Evolutionary conservation across 305 asterid species (phyloP).

Genomic region (Fraxinus dipetala): DNA sequence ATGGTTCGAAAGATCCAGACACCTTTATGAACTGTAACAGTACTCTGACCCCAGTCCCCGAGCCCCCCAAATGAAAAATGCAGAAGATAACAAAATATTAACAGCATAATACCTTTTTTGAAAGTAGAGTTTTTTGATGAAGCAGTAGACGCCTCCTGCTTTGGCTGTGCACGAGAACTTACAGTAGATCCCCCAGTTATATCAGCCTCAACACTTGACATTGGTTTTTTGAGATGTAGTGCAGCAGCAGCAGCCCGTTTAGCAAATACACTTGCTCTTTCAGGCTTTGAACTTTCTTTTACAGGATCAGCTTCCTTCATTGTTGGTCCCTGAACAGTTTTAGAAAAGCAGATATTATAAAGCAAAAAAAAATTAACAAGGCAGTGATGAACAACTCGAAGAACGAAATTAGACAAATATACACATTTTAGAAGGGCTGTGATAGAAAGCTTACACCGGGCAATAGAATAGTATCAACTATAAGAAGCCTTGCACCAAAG

Average conservation of each 20-base stretch:
- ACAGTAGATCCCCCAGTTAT: conserved; percentile 70
- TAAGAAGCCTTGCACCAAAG: conserved; percentile 63
- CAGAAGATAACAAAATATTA: conserved; percentile 1
- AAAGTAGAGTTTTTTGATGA: conserved; percentile 67
- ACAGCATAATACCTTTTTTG: conserved; percentile 50
- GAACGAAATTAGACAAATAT: background rate
- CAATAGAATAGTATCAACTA: conserved; percentile 64
- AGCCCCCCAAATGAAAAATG: background rate
- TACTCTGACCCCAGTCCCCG: background rate
- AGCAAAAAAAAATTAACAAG: conserved; percentile 12
- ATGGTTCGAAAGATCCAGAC: background rate
- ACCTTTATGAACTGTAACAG: background rate
- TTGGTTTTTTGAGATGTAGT: conserved; percentile 66
- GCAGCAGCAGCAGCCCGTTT: conserved; percentile 56
- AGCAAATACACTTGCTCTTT: conserved; percentile 63
- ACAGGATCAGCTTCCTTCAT: conserved; percentile 59
- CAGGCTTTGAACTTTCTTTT: conserved; percentile 67
- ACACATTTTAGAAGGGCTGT: conserved; percentile 12
- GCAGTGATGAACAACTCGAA: conserved; percentile 2
- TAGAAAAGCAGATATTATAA: background rate
- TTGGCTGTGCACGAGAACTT: conserved; percentile 72
- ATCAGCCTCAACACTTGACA: conserved; percentile 86
- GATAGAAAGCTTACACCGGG: conserved; percentile 75
- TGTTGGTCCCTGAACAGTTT: conserved; percentile 51
- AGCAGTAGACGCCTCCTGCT: conserved; percentile 89